A percentile compares a stretch with the other conserved stretches of the same genome.
Conservation (phyloP, 257 asterid species). For the Nicotiana knightiana region DNA sequence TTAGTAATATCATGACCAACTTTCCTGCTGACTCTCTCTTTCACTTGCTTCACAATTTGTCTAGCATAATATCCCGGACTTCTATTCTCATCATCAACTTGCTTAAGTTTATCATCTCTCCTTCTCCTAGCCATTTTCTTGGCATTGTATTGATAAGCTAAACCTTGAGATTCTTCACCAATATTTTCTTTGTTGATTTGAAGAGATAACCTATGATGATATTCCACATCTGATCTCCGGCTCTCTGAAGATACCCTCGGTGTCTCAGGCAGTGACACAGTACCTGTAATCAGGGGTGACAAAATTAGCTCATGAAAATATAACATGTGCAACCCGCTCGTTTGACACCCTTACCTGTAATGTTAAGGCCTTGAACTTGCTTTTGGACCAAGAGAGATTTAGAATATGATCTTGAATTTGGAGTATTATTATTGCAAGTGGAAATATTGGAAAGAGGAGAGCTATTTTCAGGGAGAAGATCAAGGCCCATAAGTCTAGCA, state of each 20-base stretch:
- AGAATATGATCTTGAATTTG: constrained; percentile 4
- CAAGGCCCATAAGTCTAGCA: constrained; percentile 96
- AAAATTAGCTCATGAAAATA: too few relatives aligned
- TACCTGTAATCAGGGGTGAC: constrained; percentile 18
- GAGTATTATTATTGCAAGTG: constrained; percentile 7
- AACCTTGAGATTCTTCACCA: constrained; percentile 15
- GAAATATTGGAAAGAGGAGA: constrained; percentile 37
- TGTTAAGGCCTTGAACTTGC: too few relatives aligned
- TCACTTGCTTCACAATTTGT: constrained; percentile 63
- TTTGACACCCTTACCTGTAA: too few relatives aligned
- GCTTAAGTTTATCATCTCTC: constrained; percentile 11
- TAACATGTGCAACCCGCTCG: too few relatives aligned
- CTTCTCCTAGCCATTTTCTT: constrained; percentile 14
- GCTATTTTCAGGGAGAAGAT: constrained; percentile 53
- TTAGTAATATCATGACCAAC: constrained; percentile 65
- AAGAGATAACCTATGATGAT: constrained; percentile 51
- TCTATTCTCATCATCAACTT: constrained; percentile 13
- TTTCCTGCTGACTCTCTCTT: constrained; percentile 52
- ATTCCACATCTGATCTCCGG: constrained; percentile 58
- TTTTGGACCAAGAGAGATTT: too few relatives aligned
- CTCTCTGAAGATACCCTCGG: constrained; percentile 50
- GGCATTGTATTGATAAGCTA: background rate
- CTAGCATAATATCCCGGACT: constrained; percentile 46
- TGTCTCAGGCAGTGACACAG: constrained; percentile 67
- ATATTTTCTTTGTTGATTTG: constrained; percentile 51